Conservation (phyloP, 2,329 filamentous ascomycete species). For the Chaetomiaceae sp. region DNA sequence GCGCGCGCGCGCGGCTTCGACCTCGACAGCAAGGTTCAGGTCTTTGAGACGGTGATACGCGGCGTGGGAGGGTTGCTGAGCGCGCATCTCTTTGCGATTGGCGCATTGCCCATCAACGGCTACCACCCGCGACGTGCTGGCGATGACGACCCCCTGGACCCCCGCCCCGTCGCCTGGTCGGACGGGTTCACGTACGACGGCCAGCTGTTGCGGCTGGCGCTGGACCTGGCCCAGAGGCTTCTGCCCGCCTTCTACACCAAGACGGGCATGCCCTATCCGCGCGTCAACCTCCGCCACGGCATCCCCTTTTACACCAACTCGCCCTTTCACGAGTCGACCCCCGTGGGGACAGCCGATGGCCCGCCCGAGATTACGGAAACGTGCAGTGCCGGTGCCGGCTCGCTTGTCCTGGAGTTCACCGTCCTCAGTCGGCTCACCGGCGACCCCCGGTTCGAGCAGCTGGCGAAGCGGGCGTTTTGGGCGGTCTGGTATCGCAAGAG, state of each 20-base stretch:
- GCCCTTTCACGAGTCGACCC: slow-evolving; percentile 58
- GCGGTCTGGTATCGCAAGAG: slow-evolving; percentile 89
- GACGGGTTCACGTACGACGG: slow-evolving; percentile 80
- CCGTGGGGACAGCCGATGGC: slow-evolving; percentile 31
- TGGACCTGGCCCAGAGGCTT: slow-evolving; percentile 76
- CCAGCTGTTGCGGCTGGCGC: slow-evolving; percentile 80
- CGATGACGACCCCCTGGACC: slow-evolving; percentile 41
- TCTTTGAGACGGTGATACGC: slow-evolving; percentile 95
- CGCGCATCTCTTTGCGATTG: slow-evolving; percentile 87
- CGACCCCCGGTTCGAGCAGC: slow-evolving; percentile 78
- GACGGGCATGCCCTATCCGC: slow-evolving; percentile 88
- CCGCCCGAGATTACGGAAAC: slow-evolving; percentile 81
- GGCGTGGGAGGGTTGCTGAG: slow-evolving; percentile 87
- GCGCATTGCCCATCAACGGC: slow-evolving; percentile 77
- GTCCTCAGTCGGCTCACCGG: slow-evolving; percentile 83
- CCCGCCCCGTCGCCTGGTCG: slow-evolving; percentile 60
- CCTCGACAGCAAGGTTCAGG: slow-evolving; percentile 94
- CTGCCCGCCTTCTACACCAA: slow-evolving; percentile 87
- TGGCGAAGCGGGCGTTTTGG: slow-evolving; percentile 92
- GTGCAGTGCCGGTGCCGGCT: slow-evolving; percentile 94
- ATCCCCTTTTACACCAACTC: slow-evolving; percentile 91
- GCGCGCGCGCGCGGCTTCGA: slow-evolving; percentile 77
- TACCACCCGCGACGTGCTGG: slow-evolving; percentile 52
- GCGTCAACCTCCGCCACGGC: slow-evolving; percentile 84
- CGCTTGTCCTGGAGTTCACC: slow-evolving; percentile 87